Evolutionary conservation across 257 asterid species (phyloP).

Genomic region (Avicennia marina): DNA sequence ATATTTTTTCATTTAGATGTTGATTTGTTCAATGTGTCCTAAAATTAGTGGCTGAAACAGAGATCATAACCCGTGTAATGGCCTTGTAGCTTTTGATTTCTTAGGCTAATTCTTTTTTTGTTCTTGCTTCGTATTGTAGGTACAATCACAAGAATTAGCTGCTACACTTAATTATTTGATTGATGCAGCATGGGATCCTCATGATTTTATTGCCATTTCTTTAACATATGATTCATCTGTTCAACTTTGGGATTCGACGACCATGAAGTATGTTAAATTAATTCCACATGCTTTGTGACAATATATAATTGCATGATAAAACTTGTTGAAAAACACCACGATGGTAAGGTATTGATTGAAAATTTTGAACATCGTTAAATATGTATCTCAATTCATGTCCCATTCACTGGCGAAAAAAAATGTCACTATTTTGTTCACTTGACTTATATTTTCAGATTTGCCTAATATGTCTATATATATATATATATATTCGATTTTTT

Average conservation of each 20-base stretch:
- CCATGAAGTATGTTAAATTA: conserved; percentile 68
- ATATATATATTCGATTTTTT: no score
- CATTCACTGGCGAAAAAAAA: no score
- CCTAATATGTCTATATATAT: no score
- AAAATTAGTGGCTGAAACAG: conserved; percentile 10
- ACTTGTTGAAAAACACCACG: no score
- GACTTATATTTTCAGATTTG: no score
- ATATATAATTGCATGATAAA: no score
- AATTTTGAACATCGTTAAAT: no score
- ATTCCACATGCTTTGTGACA: no score
- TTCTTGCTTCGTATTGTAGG: conserved; percentile 75
- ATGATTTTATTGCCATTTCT: conserved; percentile 62
- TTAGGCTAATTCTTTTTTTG: conserved; percentile 41
- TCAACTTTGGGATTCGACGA: conserved; percentile 92
- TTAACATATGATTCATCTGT: conserved; percentile 82
- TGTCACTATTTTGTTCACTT: no score
- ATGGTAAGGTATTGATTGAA: no score
- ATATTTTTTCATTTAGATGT: conserved; percentile 6
- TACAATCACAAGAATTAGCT: conserved; percentile 82
- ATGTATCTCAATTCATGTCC: no score
- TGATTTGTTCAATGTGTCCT: conserved; percentile 14
- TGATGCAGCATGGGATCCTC: conserved; percentile 99
- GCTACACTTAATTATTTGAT: conserved; percentile 73
- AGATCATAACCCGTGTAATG: conserved; percentile 11
- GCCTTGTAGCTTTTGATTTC: conserved; percentile 30